Conservation (phyloP, 306 rosid genomes). For the Lotus japonicus region DNA sequence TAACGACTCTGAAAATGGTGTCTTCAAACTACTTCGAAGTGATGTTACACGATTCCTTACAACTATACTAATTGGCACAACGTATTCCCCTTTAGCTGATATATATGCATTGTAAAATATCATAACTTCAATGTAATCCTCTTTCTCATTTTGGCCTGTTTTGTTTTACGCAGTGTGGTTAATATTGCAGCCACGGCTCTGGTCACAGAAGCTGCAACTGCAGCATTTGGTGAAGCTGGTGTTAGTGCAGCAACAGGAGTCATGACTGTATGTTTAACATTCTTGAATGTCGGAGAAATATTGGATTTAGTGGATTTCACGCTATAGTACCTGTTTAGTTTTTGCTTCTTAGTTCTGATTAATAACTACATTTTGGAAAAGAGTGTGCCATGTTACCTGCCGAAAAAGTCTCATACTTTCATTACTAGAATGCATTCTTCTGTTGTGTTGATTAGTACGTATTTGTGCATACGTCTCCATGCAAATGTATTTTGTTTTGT, state of each 20-base stretch:
- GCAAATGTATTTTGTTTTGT: neutral
- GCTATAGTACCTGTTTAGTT: no score
- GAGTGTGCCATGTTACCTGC: no score
- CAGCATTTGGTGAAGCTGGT: neutral
- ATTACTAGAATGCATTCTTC: no score
- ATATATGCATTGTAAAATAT: neutral
- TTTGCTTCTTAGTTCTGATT: no score
- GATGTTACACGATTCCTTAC: constrained; percentile 33
- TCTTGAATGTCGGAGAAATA: constrained; percentile 6
- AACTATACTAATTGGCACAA: constrained; percentile 4
- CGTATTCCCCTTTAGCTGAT: neutral
- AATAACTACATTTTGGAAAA: no score
- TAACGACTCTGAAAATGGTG: constrained; percentile 55
- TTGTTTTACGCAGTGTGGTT: neutral
- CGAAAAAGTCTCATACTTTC: no score
- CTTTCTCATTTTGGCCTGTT: neutral
- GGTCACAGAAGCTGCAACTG: neutral
- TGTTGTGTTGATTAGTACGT: no score
- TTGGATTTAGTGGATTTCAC: neutral
- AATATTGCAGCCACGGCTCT: neutral
- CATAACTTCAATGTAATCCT: neutral
- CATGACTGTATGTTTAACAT: neutral
- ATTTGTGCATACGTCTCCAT: neutral
- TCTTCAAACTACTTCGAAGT: constrained; percentile 59
- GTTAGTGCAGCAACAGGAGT: neutral